Percentiles rank a stretch among this genome's conserved stretches.
Evolutionary conservation across 2,329 filamentous ascomycete species (phyloP).

Genomic region (Talaromyces sp.): DNA sequence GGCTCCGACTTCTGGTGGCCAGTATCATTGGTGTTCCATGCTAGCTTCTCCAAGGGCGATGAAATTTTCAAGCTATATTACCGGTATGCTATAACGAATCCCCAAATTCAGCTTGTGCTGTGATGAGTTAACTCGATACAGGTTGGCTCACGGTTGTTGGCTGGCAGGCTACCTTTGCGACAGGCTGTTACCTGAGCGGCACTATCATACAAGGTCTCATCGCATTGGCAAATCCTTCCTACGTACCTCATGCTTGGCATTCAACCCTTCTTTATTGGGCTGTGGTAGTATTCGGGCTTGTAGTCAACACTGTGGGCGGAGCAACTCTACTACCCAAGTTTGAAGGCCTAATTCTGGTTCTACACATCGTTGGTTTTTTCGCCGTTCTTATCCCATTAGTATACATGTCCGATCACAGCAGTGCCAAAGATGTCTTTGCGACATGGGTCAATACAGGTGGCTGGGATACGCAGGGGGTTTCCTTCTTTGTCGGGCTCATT

Average conservation of each 20-base stretch:
- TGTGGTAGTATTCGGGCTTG: conserved; percentile 43
- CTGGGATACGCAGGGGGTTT: conserved; percentile 5
- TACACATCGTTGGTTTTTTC: conserved; percentile 9
- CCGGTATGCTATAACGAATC: not conserved
- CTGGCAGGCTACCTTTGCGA: conserved; percentile 27
- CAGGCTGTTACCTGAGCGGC: conserved; percentile 27
- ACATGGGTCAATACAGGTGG: conserved; percentile 6
- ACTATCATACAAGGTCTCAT: conserved; percentile 27
- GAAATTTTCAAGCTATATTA: conserved; percentile 1
- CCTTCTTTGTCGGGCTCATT: conserved; percentile 3
- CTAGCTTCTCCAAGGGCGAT: not conserved
- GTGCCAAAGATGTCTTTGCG: conserved; percentile 13
- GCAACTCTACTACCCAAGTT: conserved; percentile 1
- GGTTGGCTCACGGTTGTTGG: conserved; percentile 19
- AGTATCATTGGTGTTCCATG: conserved; percentile 11
- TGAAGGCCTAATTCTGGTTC: conserved; percentile 6
- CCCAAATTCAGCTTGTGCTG: too few species aligned
- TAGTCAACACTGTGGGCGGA: conserved; percentile 46
- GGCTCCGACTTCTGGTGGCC: conserved; percentile 5
- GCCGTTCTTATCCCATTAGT: conserved; percentile 12
- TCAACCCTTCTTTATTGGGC: conserved; percentile 48
- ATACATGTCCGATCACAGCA: conserved; percentile 5
- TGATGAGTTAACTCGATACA: not conserved
- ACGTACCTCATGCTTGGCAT: conserved; percentile 25
- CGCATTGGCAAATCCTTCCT: conserved; percentile 20